phyloP scores from a whole-genome alignment of 495 filamentous ascomycete genomes.

The Penicillium nucicola region DNA sequence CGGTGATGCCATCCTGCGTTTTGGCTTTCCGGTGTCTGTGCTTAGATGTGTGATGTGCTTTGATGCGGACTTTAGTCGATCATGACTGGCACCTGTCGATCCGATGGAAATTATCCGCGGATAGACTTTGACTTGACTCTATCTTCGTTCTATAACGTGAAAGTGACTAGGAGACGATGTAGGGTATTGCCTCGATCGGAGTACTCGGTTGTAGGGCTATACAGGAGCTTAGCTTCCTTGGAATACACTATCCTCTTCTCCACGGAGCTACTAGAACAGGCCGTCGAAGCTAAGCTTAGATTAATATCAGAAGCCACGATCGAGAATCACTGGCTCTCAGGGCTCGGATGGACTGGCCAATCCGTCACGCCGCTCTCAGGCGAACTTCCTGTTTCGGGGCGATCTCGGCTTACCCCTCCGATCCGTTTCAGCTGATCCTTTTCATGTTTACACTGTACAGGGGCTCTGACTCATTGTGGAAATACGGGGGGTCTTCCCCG shows the following conservation, averaged over 20 bases:
- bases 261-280: background rate
- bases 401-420: conserved; percentile 23
- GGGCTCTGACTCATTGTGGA: background rate
- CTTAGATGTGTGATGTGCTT: background rate
- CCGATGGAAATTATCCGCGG: no score
- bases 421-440: conserved; percentile 5
- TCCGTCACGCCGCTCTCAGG: conserved; percentile 15
- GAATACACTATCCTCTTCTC: background rate
- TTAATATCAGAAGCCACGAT: background rate
- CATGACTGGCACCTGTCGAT: no score
- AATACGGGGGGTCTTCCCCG: background rate
- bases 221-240: background rate
- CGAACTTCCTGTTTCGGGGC: conserved; percentile 29
- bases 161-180: no score
- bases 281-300: background rate
- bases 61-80: background rate
- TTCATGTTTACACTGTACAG: background rate
- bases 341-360: conserved; percentile 17
- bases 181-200: background rate
- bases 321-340: conserved; percentile 1
- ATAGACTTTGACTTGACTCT: no score
- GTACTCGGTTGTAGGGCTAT: background rate
- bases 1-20: background rate
- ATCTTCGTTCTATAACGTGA: no score
- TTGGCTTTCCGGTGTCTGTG: background rate